A percentile compares a stretch with the other conserved stretches of the same genome.
phyloP scores from a whole-genome alignment of 176 grass and related monocot genomes.

The Bothriochloa decipiens region DNA sequence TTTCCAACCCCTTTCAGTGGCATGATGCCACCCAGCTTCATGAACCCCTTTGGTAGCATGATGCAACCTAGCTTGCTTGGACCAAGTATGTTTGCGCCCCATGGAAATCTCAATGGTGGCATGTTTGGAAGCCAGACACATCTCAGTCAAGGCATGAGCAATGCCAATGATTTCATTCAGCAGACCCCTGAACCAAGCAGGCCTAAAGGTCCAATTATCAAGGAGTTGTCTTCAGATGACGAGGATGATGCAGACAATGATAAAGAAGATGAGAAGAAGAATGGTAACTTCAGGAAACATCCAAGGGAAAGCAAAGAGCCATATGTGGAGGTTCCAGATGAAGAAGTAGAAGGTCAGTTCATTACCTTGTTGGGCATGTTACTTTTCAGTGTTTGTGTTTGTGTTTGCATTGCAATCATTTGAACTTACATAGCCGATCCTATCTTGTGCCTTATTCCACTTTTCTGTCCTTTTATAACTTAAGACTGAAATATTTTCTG shows the following conservation, averaged over 20 bases:
- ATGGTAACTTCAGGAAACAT: constrained; percentile 59
- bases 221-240: constrained; percentile 72
- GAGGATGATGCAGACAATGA: constrained; percentile 35
- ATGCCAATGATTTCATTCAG: constrained; percentile 46
- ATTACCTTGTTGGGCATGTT: not conserved
- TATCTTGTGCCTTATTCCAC: not conserved
- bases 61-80: constrained; percentile 56
- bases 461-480: not conserved
- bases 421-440: not conserved
- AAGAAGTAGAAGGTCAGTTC: constrained; percentile 60
- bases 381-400: not conserved
- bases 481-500: not conserved
- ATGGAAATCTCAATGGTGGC: constrained; percentile 31
- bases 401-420: not conserved
- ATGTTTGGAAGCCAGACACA: constrained; percentile 29
- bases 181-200: constrained; percentile 50
- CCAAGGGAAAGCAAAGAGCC: constrained; percentile 51
- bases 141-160: constrained; percentile 37
- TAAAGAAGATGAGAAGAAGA: constrained; percentile 45
- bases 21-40: constrained; percentile 60
- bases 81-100: constrained; percentile 40
- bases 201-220: constrained; percentile 59
- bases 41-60: constrained; percentile 55
- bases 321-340: constrained; percentile 57
- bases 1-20: constrained; percentile 46